Evolutionary conservation across 2,329 filamentous ascomycete genomes (phyloP).

Genomic region (Cytospora mali): DNA sequence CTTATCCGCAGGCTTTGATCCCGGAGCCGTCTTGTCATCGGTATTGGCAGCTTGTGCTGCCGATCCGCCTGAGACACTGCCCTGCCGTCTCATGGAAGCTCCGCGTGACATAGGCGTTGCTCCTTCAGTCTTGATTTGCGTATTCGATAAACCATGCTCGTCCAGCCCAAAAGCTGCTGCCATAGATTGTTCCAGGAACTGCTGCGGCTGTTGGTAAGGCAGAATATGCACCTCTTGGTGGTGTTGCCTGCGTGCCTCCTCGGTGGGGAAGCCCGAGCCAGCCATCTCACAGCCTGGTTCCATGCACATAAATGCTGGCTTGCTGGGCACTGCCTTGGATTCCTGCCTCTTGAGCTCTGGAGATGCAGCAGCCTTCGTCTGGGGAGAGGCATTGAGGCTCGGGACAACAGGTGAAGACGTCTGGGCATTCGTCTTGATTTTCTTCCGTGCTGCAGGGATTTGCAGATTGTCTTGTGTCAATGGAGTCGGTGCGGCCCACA

Average conservation of each 20-base stretch:
- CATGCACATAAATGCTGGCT: conserved; percentile 52
- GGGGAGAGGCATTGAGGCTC: conserved; percentile 36
- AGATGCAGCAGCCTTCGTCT: conserved; percentile 47
- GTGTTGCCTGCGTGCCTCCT: conserved; percentile 57
- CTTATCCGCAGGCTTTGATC: conserved; percentile 33
- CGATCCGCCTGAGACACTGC: conserved; percentile 48
- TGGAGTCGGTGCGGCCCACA: conserved; percentile 54
- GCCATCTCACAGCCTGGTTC: conserved; percentile 59
- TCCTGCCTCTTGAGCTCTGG: conserved; percentile 46
- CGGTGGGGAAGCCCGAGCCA: conserved; percentile 52
- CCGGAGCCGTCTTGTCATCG: conserved; percentile 29
- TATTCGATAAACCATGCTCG: conserved; percentile 48
- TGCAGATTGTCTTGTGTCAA: conserved; percentile 58
- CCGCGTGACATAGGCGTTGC: conserved; percentile 56
- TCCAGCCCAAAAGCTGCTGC: conserved; percentile 55
- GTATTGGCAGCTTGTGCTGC: conserved; percentile 35
- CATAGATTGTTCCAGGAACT: conserved; percentile 55
- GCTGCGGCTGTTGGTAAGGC: conserved; percentile 57
- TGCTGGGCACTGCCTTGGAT: conserved; percentile 40
- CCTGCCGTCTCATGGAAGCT: conserved; percentile 54
- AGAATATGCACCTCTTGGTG: conserved; percentile 61
- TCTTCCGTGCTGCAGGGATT: conserved; percentile 57
- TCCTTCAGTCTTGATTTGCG: conserved; percentile 38
- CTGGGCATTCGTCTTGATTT: conserved; percentile 51
- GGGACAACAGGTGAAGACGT: conserved; percentile 38